A percentile compares a stretch with the other conserved stretches of the same genome.
Conservation (phyloP, 2,329 filamentous ascomycete species). For the Monosporascus sp. region DNA sequence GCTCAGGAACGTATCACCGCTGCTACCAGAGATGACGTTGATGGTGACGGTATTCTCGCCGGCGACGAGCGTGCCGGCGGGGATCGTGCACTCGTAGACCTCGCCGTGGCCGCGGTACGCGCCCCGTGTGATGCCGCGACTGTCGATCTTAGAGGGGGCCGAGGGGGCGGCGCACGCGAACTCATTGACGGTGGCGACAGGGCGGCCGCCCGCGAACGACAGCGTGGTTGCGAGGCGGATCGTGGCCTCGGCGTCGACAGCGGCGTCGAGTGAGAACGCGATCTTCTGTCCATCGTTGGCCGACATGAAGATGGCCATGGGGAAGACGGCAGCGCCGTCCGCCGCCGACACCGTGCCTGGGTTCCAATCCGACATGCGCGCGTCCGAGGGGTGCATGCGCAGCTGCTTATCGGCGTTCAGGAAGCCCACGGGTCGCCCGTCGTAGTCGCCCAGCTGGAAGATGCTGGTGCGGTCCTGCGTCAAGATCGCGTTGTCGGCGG, state of each 20-base stretch:
- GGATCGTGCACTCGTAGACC: slow-evolving; percentile 49
- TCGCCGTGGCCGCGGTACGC: slow-evolving; percentile 54
- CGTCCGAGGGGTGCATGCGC: slow-evolving; percentile 54
- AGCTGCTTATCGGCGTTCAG: slow-evolving; percentile 54
- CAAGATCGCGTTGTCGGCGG: slow-evolving; percentile 28
- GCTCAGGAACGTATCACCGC: slow-evolving; percentile 41
- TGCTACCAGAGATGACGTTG: slow-evolving; percentile 44
- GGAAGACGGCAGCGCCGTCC: slow-evolving; percentile 38
- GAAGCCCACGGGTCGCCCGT: slow-evolving; percentile 52
- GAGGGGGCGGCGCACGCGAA: slow-evolving; percentile 26
- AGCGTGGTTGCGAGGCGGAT: slow-evolving; percentile 54
- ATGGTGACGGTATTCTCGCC: slow-evolving; percentile 52
- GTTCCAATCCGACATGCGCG: slow-evolving; percentile 48
- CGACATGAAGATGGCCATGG: slow-evolving; percentile 54
- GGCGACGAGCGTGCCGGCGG: slow-evolving; percentile 42
- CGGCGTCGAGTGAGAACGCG: slow-evolving; percentile 38
- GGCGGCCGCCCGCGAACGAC: slow-evolving; percentile 50
- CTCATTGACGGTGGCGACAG: slow-evolving; percentile 34
- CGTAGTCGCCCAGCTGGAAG: slow-evolving; percentile 53
- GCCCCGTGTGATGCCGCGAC: slow-evolving; percentile 52
- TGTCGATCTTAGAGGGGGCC: slow-evolving; percentile 46
- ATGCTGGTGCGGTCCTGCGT: slow-evolving; percentile 39
- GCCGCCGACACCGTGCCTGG: slow-evolving; percentile 46
- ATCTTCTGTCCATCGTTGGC: slow-evolving; percentile 35
- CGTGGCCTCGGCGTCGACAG: slow-evolving; percentile 40